Evolutionary conservation across 805 yeast species (phyloP).

Genomic region (Kazachstania viticola): DNA sequence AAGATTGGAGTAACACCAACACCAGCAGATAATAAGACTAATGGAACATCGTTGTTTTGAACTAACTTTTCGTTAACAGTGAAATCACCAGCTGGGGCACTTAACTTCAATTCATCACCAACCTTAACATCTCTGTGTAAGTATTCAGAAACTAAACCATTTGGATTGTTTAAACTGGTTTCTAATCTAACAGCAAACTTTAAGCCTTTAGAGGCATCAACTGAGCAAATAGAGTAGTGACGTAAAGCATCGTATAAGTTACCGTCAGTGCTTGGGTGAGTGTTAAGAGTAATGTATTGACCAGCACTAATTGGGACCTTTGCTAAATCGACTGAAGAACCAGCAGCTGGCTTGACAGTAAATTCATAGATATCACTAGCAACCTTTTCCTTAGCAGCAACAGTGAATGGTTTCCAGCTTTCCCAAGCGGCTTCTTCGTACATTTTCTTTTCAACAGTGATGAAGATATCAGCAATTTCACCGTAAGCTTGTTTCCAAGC

Average conservation of each 20-base stretch:
- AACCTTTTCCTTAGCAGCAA: slow-evolving; percentile 34
- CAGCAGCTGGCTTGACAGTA: slow-evolving; percentile 37
- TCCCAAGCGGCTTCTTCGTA: slow-evolving; percentile 45
- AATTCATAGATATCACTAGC: slow-evolving; percentile 39
- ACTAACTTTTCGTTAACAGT: slow-evolving; percentile 20
- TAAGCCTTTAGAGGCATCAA: slow-evolving; percentile 29
- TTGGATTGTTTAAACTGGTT: slow-evolving; percentile 15
- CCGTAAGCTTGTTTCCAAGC: slow-evolving; percentile 63
- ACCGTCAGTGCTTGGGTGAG: slow-evolving; percentile 26
- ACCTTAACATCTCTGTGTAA: slow-evolving; percentile 36
- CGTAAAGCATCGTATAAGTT: slow-evolving; percentile 37
- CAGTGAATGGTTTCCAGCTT: slow-evolving; percentile 44
- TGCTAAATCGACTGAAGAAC: slow-evolving; percentile 21
- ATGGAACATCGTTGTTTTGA: slow-evolving; percentile 24
- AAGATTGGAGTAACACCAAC: slow-evolving; percentile 58
- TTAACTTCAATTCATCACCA: slow-evolving; percentile 38
- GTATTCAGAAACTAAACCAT: slow-evolving; percentile 40
- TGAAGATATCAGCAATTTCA: slow-evolving; percentile 49
- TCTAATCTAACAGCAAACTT: slow-evolving; percentile 48
- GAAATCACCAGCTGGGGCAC: slow-evolving; percentile 53
- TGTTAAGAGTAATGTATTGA: slow-evolving; percentile 30
- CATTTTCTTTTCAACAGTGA: slow-evolving; percentile 38
- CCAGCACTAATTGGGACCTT: slow-evolving; percentile 26
- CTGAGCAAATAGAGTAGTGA: slow-evolving; percentile 46
- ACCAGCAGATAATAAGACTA: slow-evolving; percentile 46